These are phyloP conservation scores for Thermoascus crustaceus DNA, from an alignment of 2,329 filamentous ascomycete genomes.

Conservation along the genomic window DNA sequence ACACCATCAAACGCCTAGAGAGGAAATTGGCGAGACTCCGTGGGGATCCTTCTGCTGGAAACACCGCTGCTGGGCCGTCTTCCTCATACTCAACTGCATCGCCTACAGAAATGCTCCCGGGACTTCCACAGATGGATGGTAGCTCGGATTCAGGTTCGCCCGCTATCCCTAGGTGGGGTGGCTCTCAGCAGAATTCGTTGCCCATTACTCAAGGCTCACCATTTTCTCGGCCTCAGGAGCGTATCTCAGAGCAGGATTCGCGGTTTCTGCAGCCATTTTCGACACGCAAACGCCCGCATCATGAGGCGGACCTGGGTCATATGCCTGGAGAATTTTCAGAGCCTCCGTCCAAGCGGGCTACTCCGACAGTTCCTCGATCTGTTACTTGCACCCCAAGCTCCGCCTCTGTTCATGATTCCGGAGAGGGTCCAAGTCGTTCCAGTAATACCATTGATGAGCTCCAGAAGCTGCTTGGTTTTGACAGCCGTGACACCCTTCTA, in stretches of 20 bases:
- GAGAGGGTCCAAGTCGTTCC: slow-evolving; percentile 1
- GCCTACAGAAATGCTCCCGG: background rate
- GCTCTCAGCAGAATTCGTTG: background rate
- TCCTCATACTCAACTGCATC: slow-evolving; percentile 2
- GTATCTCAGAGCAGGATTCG: background rate
- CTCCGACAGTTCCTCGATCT: background rate
- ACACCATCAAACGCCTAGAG: slow-evolving; percentile 18
- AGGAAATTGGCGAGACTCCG: slow-evolving; percentile 16
- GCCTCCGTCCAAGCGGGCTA: slow-evolving; percentile 8
- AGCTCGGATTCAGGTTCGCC: background rate
- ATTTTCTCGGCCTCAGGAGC: background rate
- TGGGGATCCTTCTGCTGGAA: slow-evolving; percentile 6
- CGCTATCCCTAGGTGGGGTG: background rate
- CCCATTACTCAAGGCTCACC: slow-evolving; percentile 5
- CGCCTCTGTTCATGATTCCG: slow-evolving; percentile 1
- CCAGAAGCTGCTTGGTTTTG: slow-evolving; percentile 17
- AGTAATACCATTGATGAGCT: slow-evolving; percentile 11
- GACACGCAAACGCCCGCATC: slow-evolving; percentile 12
- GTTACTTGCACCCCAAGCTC: background rate
- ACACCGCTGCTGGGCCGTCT: background rate
- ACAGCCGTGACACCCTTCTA: slow-evolving; percentile 16
- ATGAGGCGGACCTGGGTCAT: slow-evolving; percentile 4
- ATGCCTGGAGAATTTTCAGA: slow-evolving; percentile 7
- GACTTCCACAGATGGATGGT: slow-evolving; percentile 13
- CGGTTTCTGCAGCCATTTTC: slow-evolving; percentile 3